Base-by-base conservation (phyloP, 2,329 filamentous ascomycete species). In the Curvularia lunata region DNA sequence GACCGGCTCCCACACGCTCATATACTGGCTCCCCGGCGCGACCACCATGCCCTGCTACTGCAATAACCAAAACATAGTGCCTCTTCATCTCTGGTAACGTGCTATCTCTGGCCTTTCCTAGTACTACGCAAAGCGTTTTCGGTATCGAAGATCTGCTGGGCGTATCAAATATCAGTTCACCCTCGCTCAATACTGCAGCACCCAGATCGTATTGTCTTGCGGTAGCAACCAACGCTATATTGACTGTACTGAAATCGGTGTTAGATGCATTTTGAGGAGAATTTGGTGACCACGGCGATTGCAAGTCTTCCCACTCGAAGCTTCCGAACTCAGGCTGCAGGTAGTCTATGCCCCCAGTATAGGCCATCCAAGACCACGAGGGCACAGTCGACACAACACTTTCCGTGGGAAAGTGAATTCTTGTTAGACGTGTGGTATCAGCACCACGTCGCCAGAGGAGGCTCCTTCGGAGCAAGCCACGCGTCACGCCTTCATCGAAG, bases 351-450 rank as follows among this genome's bases (percentile, higher is more conserved):
- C 59, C 62, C 21, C 65, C 65, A 5, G 47, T 54, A 23, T 59
- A 59, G 27, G 56, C 56, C 63, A 64, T 65, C 61, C 63, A 64
- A 5, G 59, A 62, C 63, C 63, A 66, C 1, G 59, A 59, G 18
- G 59, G 61, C 1, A 61, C 57, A 1, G 8, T 47, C 4, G 53
- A 21, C 1, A 37, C 25, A 19, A 42, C 46, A 3, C 19, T 37
- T 1, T 42, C 19, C 13, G 30, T 18, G 5, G 61, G 52, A 30
- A 64, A 56, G 0, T 28, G 18, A 9, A 63, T 64, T 3, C 47
- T 43, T 0, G 5, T 7, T 13, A 65, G 23, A 8, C 34, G 46
- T 10, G 12, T 1, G 1, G 37, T 52, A 7, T 54, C 57, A 4
- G 6, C 5, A 1, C 53, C 54, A 9, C 60, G 60, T 5, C 38